These are phyloP conservation scores for Scheffersomyces titani DNA, from an alignment of 1,139 yeast genomes.

Conservation along the genomic window DNA sequence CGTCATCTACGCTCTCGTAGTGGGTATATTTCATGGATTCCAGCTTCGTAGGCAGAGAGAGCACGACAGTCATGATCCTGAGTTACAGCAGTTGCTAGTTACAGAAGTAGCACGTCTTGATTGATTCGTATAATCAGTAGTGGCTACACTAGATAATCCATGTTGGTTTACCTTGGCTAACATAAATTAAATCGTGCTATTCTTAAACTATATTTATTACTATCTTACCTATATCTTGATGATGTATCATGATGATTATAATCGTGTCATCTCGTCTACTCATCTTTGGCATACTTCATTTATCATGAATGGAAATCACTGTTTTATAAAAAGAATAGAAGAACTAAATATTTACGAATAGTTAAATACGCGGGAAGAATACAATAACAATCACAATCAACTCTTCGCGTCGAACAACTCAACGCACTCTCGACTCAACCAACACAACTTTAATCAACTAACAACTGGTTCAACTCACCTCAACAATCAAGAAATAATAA, in stretches of 20 bases:
- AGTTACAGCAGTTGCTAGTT: not conserved
- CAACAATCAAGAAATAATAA: constrained; percentile 4
- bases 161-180: no score
- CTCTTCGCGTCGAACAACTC: not conserved
- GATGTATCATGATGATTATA: no score
- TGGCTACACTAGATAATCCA: not conserved
- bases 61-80: not conserved
- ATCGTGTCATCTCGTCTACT: not conserved
- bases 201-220: no score
- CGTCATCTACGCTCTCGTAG: not conserved
- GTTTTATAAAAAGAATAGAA: not conserved
- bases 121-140: not conserved
- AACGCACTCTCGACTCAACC: not conserved
- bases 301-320: not conserved
- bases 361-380: not conserved
- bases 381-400: not conserved
- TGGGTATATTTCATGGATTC: not conserved
- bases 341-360: constrained; percentile 1
- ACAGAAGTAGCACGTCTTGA: not conserved
- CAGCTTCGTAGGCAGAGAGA: not conserved
- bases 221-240: not conserved
- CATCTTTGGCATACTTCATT: not conserved
- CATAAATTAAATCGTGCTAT: no score
- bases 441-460: constrained; percentile 2
- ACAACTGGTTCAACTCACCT: not conserved